phyloP scores from a whole-genome alignment of 108 stramenopile genomes.

The Phaeodactylum tricornutum region DNA sequence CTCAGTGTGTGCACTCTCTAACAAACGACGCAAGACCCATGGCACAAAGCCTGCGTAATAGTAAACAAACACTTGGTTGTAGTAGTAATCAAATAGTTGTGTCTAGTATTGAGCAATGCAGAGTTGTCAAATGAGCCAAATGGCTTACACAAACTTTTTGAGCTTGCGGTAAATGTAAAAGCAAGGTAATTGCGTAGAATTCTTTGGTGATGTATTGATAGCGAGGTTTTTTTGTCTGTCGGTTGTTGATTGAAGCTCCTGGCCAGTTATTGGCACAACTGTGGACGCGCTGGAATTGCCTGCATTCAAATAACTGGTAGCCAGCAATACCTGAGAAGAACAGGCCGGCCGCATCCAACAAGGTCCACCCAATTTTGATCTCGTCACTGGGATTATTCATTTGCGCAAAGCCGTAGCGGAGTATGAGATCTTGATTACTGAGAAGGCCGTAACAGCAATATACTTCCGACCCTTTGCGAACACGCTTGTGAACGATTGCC shows the following conservation, averaged over 20 bases:
- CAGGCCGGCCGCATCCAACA: slow-evolving; percentile 66
- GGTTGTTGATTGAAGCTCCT: slow-evolving; percentile 35
- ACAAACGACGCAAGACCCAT: too few species aligned
- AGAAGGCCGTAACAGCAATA: slow-evolving; percentile 52
- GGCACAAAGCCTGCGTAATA: too few species aligned
- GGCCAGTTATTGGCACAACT: slow-evolving; percentile 9
- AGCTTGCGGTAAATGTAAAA: too few species aligned
- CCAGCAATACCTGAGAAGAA: slow-evolving; percentile 54
- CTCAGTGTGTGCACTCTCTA: too few species aligned
- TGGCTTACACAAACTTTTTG: too few species aligned
- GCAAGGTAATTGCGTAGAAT: too few species aligned
- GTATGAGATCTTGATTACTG: slow-evolving; percentile 55
- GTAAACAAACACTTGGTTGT: too few species aligned
- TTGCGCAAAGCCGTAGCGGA: slow-evolving; percentile 73
- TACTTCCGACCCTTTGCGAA: slow-evolving; percentile 68
- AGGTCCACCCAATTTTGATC: slow-evolving; percentile 66
- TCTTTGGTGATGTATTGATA: too few species aligned
- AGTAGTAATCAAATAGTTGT: too few species aligned
- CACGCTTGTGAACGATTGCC: slow-evolving; percentile 35
- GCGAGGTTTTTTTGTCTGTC: too few species aligned
- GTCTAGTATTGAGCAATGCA: too few species aligned
- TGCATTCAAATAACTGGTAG: slow-evolving; percentile 37
- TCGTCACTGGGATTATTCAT: slow-evolving; percentile 56
- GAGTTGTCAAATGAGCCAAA: too few species aligned
- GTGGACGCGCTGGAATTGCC: slow-evolving; percentile 21